These are phyloP conservation scores for Aspergillus nanangensis DNA, from an alignment of 495 filamentous ascomycete genomes.

Conservation along the genomic window DNA sequence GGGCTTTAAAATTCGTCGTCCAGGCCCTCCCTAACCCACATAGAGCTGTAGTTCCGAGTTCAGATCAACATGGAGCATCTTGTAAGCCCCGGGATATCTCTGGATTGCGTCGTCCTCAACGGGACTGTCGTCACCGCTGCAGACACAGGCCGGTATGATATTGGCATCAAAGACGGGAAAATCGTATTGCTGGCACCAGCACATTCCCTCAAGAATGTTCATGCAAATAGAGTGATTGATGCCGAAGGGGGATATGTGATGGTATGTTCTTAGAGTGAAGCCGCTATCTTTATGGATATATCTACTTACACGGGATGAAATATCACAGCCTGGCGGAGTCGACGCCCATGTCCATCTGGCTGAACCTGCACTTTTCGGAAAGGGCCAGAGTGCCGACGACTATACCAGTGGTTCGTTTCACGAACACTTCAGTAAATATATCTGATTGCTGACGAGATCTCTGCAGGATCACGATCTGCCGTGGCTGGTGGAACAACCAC, in stretches of 20 bases:
- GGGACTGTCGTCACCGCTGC: slow-evolving; percentile 12
- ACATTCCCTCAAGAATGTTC: slow-evolving; percentile 23
- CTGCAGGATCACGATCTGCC: slow-evolving; percentile 37
- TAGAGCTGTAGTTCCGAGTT: no score
- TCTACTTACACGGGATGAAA: no score
- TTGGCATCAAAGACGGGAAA: slow-evolving; percentile 51
- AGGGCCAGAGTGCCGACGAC: slow-evolving; percentile 7
- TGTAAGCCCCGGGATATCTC: no score
- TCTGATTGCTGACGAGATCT: no score
- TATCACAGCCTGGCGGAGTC: slow-evolving; percentile 34
- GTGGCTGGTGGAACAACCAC: slow-evolving; percentile 56
- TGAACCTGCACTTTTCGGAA: slow-evolving; percentile 16
- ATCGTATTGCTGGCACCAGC: slow-evolving; percentile 33
- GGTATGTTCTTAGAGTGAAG: slow-evolving; percentile 2
- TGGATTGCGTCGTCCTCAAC: slow-evolving; percentile 10
- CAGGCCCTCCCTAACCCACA: no score
- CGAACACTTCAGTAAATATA: no score
- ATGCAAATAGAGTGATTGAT: slow-evolving; percentile 14
- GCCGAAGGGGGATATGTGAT: slow-evolving; percentile 29
- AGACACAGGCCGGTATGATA: slow-evolving; percentile 22
- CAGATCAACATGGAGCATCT: no score
- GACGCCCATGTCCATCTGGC: slow-evolving; percentile 38
- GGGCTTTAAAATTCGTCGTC: no score
- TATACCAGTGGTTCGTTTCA: slow-evolving; percentile 6
- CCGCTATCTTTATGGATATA: no score